These are phyloP conservation scores for Excoecaria agallocha DNA, from an alignment of 345 rosid species.

Conservation along the genomic window DNA sequence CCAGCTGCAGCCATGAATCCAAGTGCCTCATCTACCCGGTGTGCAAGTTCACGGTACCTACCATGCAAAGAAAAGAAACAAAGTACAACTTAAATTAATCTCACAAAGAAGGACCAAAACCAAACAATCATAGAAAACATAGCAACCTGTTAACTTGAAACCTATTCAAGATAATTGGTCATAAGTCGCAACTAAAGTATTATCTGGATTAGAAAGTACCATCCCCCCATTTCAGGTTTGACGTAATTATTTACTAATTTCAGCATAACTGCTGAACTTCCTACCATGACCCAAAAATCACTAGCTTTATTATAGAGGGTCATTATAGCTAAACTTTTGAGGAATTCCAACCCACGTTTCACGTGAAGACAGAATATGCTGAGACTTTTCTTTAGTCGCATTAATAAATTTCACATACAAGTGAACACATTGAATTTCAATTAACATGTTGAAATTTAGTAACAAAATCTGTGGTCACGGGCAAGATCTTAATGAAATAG, in stretches of 20 bases:
- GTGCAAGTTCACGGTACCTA: slow-evolving; percentile 33
- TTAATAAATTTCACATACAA: not conserved
- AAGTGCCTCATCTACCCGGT: slow-evolving; percentile 33
- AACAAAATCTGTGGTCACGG: not conserved
- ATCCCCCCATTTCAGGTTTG: too few relatives aligned
- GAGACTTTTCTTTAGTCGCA: not conserved
- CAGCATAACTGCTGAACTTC: too few relatives aligned
- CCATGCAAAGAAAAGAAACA: slow-evolving; percentile 1
- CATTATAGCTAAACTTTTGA: not conserved
- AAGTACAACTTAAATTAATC: not conserved
- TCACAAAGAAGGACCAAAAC: not conserved
- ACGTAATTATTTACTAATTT: too few relatives aligned
- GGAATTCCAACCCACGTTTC: not conserved
- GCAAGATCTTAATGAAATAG: not conserved
- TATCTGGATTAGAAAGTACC: too few relatives aligned
- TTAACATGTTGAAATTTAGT: not conserved
- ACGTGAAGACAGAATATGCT: not conserved
- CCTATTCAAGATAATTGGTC: not conserved
- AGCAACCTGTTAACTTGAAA: not conserved
- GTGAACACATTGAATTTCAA: not conserved
- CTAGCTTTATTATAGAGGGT: too few relatives aligned
- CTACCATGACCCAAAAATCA: too few relatives aligned
- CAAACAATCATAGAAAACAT: not conserved
- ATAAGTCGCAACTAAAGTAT: not conserved
- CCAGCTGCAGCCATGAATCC: slow-evolving; percentile 35